These are phyloP conservation scores for Bimuria novae-zelandiae DNA, from an alignment of 2,329 filamentous ascomycete species.

Conservation along the genomic window DNA sequence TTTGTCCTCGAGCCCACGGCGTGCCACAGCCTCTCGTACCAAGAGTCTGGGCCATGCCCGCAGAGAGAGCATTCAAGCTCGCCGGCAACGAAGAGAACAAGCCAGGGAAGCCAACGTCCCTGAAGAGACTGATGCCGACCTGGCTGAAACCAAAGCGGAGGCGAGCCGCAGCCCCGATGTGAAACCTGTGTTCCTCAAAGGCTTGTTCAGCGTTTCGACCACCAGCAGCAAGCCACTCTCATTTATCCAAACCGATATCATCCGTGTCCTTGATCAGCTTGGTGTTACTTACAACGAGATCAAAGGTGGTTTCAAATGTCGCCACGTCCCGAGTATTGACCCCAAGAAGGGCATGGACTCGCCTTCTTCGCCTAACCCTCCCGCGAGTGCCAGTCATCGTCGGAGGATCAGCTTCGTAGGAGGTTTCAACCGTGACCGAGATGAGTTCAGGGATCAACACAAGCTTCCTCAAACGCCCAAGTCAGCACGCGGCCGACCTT, in stretches of 20 bases:
- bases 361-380: slow-evolving; percentile 37
- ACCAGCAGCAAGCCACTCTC: slow-evolving; percentile 89
- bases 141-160: slow-evolving; percentile 58
- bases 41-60: slow-evolving; percentile 89
- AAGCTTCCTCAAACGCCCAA: slow-evolving; percentile 56
- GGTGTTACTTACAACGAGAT: slow-evolving; percentile 93
- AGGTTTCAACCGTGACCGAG: slow-evolving; percentile 65
- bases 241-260: slow-evolving; percentile 86
- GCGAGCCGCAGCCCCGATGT: slow-evolving; percentile 71
- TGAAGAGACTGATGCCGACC: slow-evolving; percentile 86
- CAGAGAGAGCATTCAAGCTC: slow-evolving; percentile 88
- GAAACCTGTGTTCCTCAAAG: slow-evolving; percentile 94
- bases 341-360: slow-evolving; percentile 71
- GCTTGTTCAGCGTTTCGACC: slow-evolving; percentile 94
- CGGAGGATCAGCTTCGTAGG: slow-evolving; percentile 78
- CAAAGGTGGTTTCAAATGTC: slow-evolving; percentile 88
- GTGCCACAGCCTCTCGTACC: slow-evolving; percentile 58
- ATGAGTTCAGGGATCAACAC: slow-evolving; percentile 70
- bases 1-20: slow-evolving; percentile 40
- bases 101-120: slow-evolving; percentile 76
- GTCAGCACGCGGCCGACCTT: slow-evolving; percentile 51
- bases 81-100: slow-evolving; percentile 75
- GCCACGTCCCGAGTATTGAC: slow-evolving; percentile 87
- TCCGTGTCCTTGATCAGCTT: slow-evolving; percentile 83
- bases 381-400: slow-evolving; percentile 58